These are phyloP conservation scores for Oidiodendron maius DNA, from an alignment of 495 filamentous ascomycete species.

Conservation along the genomic window DNA sequence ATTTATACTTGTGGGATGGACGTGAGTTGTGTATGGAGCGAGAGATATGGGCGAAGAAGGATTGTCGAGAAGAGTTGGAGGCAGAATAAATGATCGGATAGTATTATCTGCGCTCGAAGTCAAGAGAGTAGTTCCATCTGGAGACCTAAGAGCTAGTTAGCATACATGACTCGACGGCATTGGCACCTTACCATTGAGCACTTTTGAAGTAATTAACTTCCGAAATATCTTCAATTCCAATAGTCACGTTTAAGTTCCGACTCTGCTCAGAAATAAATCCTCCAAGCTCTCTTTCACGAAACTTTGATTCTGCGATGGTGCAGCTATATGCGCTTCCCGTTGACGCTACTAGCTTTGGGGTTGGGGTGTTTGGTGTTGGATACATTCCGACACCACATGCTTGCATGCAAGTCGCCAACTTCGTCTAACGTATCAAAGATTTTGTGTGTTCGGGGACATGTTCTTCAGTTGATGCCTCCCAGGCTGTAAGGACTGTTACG, in stretches of 20 bases:
- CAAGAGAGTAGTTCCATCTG: constrained; percentile 77
- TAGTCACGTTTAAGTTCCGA: background rate
- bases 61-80: constrained; percentile 61
- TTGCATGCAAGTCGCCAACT: background rate
- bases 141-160: constrained; percentile 43
- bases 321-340: constrained; percentile 30
- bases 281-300: constrained; percentile 10
- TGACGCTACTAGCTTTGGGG: constrained; percentile 34
- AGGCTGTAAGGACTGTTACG: no score
- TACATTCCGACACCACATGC: constrained; percentile 6
- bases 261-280: background rate
- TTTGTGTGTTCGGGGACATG: no score
- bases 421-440: no score
- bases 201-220: constrained; percentile 51
- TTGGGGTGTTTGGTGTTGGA: constrained; percentile 19
- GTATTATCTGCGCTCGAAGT: constrained; percentile 65
- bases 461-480: no score
- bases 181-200: constrained; percentile 45
- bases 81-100: constrained; percentile 67
- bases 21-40: constrained; percentile 52
- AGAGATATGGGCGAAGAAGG: constrained; percentile 41
- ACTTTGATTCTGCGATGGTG: constrained; percentile 19
- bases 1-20: constrained; percentile 63
- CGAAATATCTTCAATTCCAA: constrained; percentile 1
- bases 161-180: background rate